phyloP scores from a whole-genome alignment of 1,284 basidiomycete species.

The Golubevia sp. region DNA sequence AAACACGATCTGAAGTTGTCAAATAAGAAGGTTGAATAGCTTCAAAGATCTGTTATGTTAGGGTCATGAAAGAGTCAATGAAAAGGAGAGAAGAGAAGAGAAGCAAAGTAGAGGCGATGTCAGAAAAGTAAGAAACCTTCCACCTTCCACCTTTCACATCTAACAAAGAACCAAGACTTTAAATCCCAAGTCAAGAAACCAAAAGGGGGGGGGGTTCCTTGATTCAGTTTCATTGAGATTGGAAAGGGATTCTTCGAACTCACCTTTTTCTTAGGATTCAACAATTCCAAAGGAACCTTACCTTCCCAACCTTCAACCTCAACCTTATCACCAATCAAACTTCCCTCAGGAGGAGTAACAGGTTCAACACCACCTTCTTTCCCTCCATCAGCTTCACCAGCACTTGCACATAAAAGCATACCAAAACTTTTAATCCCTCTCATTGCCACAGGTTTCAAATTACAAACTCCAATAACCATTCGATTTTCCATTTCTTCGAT shows the following conservation, averaged over 20 bases:
- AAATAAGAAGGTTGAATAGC: slow-evolving; percentile 57
- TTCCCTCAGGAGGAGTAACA: slow-evolving; percentile 48
- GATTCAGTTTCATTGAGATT: no score
- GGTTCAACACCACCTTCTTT: slow-evolving; percentile 58
- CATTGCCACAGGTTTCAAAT: slow-evolving; percentile 58
- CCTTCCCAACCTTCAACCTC: slow-evolving; percentile 58
- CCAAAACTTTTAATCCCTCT: slow-evolving; percentile 60
- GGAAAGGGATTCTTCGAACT: no score
- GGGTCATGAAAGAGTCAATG: no score
- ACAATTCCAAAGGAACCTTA: slow-evolving; percentile 42
- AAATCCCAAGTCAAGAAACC: no score
- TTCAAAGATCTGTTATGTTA: slow-evolving; percentile 46
- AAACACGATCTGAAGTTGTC: slow-evolving; percentile 33
- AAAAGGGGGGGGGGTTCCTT: no score
- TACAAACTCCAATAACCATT: slow-evolving; percentile 57
- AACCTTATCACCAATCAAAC: slow-evolving; percentile 46
- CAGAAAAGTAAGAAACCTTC: no score
- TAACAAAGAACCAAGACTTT: no score
- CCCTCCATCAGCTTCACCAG: slow-evolving; percentile 31
- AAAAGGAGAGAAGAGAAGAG: neutral
- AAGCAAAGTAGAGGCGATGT: no score
- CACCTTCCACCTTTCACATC: no score
- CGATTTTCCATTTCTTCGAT: slow-evolving; percentile 58
- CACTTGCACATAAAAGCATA: slow-evolving; percentile 56
- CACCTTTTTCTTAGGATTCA: slow-evolving; percentile 37